Evolutionary conservation across 257 asterid genomes (phyloP).

Genomic region (Knoxia roxburghii): DNA sequence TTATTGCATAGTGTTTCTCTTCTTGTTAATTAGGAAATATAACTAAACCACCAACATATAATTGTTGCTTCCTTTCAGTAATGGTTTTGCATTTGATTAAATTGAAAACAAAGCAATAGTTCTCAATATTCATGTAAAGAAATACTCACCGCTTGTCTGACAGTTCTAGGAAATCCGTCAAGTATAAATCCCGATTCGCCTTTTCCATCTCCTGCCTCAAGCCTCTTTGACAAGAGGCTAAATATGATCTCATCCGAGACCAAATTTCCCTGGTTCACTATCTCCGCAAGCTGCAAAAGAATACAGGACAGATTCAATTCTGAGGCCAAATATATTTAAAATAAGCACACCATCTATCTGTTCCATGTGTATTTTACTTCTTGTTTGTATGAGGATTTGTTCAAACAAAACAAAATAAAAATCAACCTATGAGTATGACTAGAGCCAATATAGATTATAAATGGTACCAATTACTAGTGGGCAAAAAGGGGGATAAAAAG

Average conservation of each 20-base stretch:
- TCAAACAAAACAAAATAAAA: background rate
- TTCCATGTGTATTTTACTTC: background rate
- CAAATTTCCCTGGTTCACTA: slow-evolving; percentile 92
- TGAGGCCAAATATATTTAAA: background rate
- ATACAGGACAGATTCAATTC: background rate
- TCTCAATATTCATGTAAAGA: slow-evolving; percentile 5
- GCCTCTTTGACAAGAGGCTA: slow-evolving; percentile 81
- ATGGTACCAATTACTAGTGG: too few relatives aligned
- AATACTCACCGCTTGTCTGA: slow-evolving; percentile 84
- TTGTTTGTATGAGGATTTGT: background rate
- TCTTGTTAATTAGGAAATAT: background rate
- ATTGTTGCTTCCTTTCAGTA: too few relatives aligned
- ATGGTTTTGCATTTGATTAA: background rate
- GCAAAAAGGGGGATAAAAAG: too few relatives aligned
- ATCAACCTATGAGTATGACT: too few relatives aligned
- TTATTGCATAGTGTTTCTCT: background rate
- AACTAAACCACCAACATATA: background rate
- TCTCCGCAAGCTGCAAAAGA: slow-evolving; percentile 64
- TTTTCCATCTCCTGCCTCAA: slow-evolving; percentile 70
- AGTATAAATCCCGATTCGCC: slow-evolving; percentile 92
- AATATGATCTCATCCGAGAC: slow-evolving; percentile 91
- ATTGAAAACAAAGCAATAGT: background rate
- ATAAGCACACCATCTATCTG: background rate
- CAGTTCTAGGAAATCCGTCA: slow-evolving; percentile 94
- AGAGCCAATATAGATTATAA: too few relatives aligned